Evolutionary conservation across 2,329 filamentous ascomycete genomes (phyloP).

Genomic region (Aspergillus pseudonomiae): DNA sequence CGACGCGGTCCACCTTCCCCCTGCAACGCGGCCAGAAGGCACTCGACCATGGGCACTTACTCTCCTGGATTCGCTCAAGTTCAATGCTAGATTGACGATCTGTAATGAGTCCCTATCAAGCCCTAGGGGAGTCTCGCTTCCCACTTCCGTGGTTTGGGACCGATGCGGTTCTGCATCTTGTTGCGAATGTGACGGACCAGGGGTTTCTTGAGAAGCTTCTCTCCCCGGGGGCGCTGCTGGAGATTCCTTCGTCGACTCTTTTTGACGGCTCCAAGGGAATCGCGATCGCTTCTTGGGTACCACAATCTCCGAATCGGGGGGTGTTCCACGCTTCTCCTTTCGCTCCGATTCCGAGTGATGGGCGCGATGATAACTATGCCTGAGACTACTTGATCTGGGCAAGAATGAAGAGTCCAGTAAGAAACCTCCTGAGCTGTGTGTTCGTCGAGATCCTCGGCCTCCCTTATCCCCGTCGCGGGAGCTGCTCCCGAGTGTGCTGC

Average conservation of each 20-base stretch:
- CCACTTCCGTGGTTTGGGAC: slow-evolving; percentile 12
- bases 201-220: slow-evolving; percentile 13
- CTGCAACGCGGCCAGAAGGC: slow-evolving; percentile 53
- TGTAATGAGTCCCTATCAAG: slow-evolving; percentile 79
- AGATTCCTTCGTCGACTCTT: slow-evolving; percentile 35
- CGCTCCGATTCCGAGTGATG: slow-evolving; percentile 32
- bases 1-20: slow-evolving; percentile 37
- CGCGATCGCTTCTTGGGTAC: slow-evolving; percentile 41
- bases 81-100: slow-evolving; percentile 91
- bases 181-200: slow-evolving; percentile 16
- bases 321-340: slow-evolving; percentile 45
- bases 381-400: slow-evolving; percentile 30
- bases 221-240: slow-evolving; percentile 18
- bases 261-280: slow-evolving; percentile 38
- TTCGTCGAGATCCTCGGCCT: slow-evolving; percentile 29
- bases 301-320: slow-evolving; percentile 31
- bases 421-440: slow-evolving; percentile 44
- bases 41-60: slow-evolving; percentile 62
- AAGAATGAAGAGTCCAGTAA: slow-evolving; percentile 48
- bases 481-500: slow-evolving; percentile 40
- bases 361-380: slow-evolving; percentile 27
- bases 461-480: slow-evolving; percentile 38
- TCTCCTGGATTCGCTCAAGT: slow-evolving; percentile 75
- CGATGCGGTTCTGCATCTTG: slow-evolving; percentile 20
- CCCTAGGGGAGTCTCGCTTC: slow-evolving; percentile 31